Evolutionary conservation across 768 basidiomycete genomes (phyloP), one percentile per base, ranked within the genome.

Genomic region (Leccinum subtestaceum): DNA sequence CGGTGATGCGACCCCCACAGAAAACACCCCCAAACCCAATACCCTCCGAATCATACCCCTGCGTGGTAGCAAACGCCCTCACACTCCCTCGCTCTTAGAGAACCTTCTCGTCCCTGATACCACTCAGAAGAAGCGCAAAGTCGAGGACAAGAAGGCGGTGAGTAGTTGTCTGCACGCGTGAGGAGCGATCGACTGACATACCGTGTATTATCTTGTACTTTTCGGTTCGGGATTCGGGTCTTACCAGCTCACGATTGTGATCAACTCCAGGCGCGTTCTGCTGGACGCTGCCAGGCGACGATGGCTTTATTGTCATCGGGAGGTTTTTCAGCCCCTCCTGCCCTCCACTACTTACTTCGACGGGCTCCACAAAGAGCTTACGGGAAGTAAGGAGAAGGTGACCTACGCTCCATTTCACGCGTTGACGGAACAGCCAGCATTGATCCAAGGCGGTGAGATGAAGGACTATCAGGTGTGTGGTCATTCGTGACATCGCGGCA

Each of bases 381-480:
- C 59, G 34, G 76, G 75, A 32, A 38, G 75, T 29, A 66, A 52
- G 23, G 73, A 59, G 5, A 65, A 64, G 50, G 64, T 58, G 23
- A 31, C 66, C 4, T 77, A 71, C 61, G 66, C 71, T 0, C 80
- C 79, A 4, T 70, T 76, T 17, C 77, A 73, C 51, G 62, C 74
- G 19, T 58, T 82, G 51, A 74, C 74, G 23, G 72, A 75, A 45
- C 85, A 87, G 61, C 86, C 85, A 0, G 58, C 64, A 6, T 71
- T 81, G 40, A 76, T 89, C 29, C 72, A 73, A 17, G 80, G 79
- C 9, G 89, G 87, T 15, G 71, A 75, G 25, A 82, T 90, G 80
- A 89, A 89, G 69, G 85, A 85, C 55, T 90, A 90, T 71, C 89
- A 91, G 77, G 82, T 82, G 40, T 6, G 74, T 62, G 12, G 11